A percentile compares a stretch with the other conserved stretches of the same genome.
Evolutionary conservation across 1,284 basidiomycete genomes (phyloP).

Genomic region (Moesziomyces sp.): DNA sequence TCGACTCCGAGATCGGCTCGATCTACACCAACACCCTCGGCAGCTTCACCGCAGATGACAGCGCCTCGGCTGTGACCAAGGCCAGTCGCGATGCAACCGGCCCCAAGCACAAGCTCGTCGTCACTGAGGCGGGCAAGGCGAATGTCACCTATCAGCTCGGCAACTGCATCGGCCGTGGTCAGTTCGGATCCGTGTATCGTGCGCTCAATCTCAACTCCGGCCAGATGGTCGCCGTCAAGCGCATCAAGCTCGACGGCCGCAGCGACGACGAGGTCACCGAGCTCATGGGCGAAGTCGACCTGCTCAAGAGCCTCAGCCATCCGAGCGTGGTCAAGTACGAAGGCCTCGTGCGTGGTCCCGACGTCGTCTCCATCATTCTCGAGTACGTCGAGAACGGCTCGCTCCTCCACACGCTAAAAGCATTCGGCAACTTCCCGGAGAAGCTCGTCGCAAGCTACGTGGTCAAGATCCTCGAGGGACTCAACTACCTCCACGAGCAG

Average conservation of each 20-base stretch:
- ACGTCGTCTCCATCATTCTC: constrained; percentile 69
- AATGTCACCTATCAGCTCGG: constrained; percentile 76
- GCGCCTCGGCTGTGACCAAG: constrained; percentile 19
- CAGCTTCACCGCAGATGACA: constrained; percentile 51
- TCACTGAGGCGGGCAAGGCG: constrained; percentile 82
- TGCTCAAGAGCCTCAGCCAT: constrained; percentile 95
- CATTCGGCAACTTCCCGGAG: constrained; percentile 85
- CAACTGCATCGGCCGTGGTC: constrained; percentile 93
- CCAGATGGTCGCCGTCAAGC: constrained; percentile 77
- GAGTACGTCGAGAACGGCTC: constrained; percentile 77
- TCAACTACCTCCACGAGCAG: constrained; percentile 95
- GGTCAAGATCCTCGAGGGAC: constrained; percentile 87
- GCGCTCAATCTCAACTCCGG: constrained; percentile 80
- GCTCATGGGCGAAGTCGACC: constrained; percentile 98
- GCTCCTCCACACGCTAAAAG: constrained; percentile 74
- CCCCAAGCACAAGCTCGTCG: constrained; percentile 77
- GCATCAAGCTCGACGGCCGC: constrained; percentile 94
- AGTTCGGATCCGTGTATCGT: constrained; percentile 94
- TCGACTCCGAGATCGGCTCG: constrained; percentile 58
- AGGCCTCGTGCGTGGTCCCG: constrained; percentile 72
- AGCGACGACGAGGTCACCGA: constrained; percentile 99
- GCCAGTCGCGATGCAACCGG: constrained; percentile 37
- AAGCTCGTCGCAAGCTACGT: constrained; percentile 92
- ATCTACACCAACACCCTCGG: constrained; percentile 57
- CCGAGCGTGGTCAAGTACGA: constrained; percentile 96